A percentile compares a stretch with the other conserved stretches of the same genome.
phyloP scores from a whole-genome alignment of 2,329 filamentous ascomycete genomes.

The Malbranchea zuffiana region DNA sequence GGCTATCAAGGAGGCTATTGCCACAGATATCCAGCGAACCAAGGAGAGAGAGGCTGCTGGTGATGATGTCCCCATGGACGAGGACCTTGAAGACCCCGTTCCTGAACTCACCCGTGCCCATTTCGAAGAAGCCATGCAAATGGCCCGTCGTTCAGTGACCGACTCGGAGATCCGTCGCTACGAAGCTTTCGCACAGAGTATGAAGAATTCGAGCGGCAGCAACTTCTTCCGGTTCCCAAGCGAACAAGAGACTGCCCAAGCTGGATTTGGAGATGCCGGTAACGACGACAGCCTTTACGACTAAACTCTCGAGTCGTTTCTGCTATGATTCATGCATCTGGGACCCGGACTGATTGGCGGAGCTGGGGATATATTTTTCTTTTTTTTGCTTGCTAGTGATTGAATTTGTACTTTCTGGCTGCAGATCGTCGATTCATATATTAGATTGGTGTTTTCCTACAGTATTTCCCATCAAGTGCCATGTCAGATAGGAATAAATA shows the following conservation, averaged over 20 bases:
- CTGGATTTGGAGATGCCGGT: conserved; percentile 67
- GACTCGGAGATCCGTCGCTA: conserved; percentile 97
- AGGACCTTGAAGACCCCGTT: conserved; percentile 79
- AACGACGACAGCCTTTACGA: conserved; percentile 97
- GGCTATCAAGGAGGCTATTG: conserved; percentile 95
- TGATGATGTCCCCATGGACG: conserved; percentile 65
- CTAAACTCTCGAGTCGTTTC: conserved; percentile 16
- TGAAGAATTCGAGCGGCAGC: conserved; percentile 95
- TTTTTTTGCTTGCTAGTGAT: conserved; percentile 3
- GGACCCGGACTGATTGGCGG: conserved; percentile 1
- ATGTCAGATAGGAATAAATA: too few relatives aligned
- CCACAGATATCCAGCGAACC: conserved; percentile 72
- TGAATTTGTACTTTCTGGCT: conserved; percentile 1
- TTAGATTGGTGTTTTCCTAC: conserved; percentile 9
- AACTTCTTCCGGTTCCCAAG: conserved; percentile 95
- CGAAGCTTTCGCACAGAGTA: conserved; percentile 95
- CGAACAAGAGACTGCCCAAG: conserved; percentile 41
- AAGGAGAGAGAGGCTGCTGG: conserved; percentile 82
- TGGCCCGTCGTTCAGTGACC: conserved; percentile 82
- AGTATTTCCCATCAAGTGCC: too few relatives aligned
- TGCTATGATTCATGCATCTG: conserved; percentile 3
- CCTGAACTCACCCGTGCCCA: conserved; percentile 91
- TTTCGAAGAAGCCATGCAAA: conserved; percentile 97
- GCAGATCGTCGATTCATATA: background rate
- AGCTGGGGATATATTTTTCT: conserved; percentile 2